Evolutionary conservation across 2,329 filamentous ascomycete genomes (phyloP), one percentile per base, ranked within the genome.

Genomic region (Fusarium brevicatenulatum): DNA sequence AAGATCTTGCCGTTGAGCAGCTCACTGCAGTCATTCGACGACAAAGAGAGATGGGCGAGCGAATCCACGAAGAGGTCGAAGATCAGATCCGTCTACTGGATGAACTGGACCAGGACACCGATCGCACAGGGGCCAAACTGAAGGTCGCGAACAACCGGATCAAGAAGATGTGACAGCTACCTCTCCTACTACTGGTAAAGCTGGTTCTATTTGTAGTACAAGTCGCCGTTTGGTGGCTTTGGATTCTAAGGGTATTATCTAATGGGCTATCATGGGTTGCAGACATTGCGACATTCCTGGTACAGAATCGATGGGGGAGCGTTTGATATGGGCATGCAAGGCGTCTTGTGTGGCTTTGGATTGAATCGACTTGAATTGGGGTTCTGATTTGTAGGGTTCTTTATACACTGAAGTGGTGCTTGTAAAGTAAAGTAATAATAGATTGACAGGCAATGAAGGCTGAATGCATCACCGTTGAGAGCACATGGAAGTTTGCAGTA

Each of bases 31-130:
- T 94, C 53, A 91, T 95, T 52, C 85, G 90, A 53, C 85, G 92
- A 66, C 92, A 95, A 84, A 91, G 89, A 78, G 91, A 95, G 81
- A 93, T 95, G 88, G 93, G 93, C 1, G 84, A 93, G 52, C 87
- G 90, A 63, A 95, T 96, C 77, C 88, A 93, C 71, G 88, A 91
- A 55, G 93, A 95, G 83, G 86, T 95, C 63, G 88, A 90, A 59
- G 82, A 89, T 73, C 93, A 95, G 83, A 92, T 90, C 61, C 87
- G 90, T 80, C 89, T 94, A 88, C 84, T 96, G 36, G 87, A 89
- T 18, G 81, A 89, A 73, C 79, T 95, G 69, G 91, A 92, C 71
- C 85, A 90, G 62, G 92, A 95, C 81, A 87, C 88, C 6, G 89
- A 91, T 69, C 85, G 91, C 10, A 85, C 94, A 21, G 86, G 87